Base-by-base conservation (phyloP, 129 eudicot species). In the Centrapalus pauciflorus region DNA sequence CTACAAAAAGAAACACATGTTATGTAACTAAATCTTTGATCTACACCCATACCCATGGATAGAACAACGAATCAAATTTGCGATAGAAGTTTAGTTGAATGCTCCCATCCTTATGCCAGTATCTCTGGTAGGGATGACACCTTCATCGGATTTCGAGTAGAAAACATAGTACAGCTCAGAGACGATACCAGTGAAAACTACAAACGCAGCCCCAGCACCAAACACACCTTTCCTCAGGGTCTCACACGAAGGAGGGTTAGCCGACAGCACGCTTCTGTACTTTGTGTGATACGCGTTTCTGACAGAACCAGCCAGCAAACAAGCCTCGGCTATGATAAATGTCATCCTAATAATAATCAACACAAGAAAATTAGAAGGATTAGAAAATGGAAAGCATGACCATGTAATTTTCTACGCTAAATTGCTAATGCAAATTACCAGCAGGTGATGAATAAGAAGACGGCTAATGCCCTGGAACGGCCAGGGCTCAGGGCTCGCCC, bases 121-220 rank as follows among this genome's bases (percentile, higher is more conserved):
- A 46, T 87, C 96, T 55, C 86, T 77, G 13, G 62, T 74, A 10
- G 86, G 80, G 19, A 73, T 58, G 13, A 72, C 74, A 55, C 85
- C 81, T 37, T 76, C 82, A 64, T 81, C 83, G 2, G 95, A 78
- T 80, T 81, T 88, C 14, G 61, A 32, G 34, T 85, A 88, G 85
- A 81, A 85, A 50, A 82, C 91, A 21, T 83, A 88, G 69, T 79
- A 93, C 16, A 93, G 78, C 77, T 93, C 96, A 2, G 98, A 93
- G 28, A 84, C 55, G 11, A 93, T 80, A 11, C 96, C 96, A 2
- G 96, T 93, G 66, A 93, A 74, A 19, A 93, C 86, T 38, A 86
- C 78, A 60, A 93, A 86, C 5, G 98, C 96, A 11, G 98, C 96
- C 58, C 87, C 98, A 0, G 96, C 95, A 25, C 83, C 98, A 66